Evolutionary conservation across 208 protist genomes (phyloP).

Genomic region (Polymyxa betae): DNA sequence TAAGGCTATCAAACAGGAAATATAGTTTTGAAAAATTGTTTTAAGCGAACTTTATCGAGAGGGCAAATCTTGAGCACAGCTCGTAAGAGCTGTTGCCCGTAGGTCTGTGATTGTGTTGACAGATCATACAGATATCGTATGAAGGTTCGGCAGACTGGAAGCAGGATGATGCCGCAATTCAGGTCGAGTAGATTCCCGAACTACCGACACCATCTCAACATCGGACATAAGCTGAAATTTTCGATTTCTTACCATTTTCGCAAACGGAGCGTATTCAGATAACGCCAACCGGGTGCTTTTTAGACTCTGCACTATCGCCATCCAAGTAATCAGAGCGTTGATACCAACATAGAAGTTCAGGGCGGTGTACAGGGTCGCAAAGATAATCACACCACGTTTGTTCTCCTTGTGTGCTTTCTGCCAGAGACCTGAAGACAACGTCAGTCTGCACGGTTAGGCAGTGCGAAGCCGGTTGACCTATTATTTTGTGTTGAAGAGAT

Average conservation of each 20-base stretch:
- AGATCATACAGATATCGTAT: conserved; percentile 51
- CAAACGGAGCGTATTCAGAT: conserved; percentile 7
- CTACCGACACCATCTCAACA: neutral
- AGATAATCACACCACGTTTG: neutral
- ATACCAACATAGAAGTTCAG: neutral
- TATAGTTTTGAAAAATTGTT: too few species aligned
- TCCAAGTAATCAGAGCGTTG: neutral
- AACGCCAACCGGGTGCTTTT: neutral
- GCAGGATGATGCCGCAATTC: conserved; percentile 52
- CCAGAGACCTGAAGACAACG: neutral
- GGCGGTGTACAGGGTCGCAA: neutral
- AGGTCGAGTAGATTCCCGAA: conserved; percentile 50
- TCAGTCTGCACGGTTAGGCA: neutral
- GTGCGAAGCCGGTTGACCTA: neutral
- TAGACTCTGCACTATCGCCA: neutral
- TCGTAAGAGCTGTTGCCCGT: neutral
- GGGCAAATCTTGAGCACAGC: neutral
- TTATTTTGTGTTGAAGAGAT: neutral
- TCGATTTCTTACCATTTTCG: neutral
- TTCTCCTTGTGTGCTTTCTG: neutral
- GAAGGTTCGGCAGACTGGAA: conserved; percentile 54
- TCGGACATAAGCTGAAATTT: neutral
- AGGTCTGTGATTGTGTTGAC: conserved; percentile 27
- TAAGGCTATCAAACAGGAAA: too few species aligned
- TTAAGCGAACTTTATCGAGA: conserved; percentile 50